phyloP scores from a whole-genome alignment of 306 rosid species.

The Calophaca sinica region DNA sequence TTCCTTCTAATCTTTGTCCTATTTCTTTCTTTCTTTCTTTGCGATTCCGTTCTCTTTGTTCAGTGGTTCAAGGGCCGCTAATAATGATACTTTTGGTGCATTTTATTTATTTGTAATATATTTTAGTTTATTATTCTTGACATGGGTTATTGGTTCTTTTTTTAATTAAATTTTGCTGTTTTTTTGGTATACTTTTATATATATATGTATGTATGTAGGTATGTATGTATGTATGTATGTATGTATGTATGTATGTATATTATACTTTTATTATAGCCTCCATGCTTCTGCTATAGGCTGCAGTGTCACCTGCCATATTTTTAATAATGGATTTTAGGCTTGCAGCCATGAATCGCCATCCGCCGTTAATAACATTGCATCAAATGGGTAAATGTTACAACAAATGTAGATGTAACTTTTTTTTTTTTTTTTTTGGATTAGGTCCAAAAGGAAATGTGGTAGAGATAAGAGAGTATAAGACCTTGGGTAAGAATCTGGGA shows the following conservation, averaged over 20 bases:
- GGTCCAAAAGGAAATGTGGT: not conserved
- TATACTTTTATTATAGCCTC: not conserved
- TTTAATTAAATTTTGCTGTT: not conserved
- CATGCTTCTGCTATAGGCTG: not conserved
- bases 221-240: no score
- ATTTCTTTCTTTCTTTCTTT: not conserved
- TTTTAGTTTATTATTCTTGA: slow-evolving; percentile 7
- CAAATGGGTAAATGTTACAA: not conserved
- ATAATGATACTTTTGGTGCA: not conserved
- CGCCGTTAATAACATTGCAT: not conserved
- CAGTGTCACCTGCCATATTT: not conserved
- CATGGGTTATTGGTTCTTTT: not conserved
- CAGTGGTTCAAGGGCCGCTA: not conserved
- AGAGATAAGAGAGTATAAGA: not conserved
- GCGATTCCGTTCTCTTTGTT: not conserved
- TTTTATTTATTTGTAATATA: not conserved
- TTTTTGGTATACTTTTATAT: not conserved
- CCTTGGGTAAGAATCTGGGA: slow-evolving; percentile 11
- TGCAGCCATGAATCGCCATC: not conserved
- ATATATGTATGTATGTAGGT: not conserved
- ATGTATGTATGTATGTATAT: not conserved
- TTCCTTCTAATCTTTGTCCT: not conserved
- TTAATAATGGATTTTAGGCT: not conserved
- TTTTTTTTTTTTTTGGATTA: not conserved
- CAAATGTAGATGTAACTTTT: not conserved